Conservation (phyloP, 345 rosid species). For the Heritiera fomes region DNA sequence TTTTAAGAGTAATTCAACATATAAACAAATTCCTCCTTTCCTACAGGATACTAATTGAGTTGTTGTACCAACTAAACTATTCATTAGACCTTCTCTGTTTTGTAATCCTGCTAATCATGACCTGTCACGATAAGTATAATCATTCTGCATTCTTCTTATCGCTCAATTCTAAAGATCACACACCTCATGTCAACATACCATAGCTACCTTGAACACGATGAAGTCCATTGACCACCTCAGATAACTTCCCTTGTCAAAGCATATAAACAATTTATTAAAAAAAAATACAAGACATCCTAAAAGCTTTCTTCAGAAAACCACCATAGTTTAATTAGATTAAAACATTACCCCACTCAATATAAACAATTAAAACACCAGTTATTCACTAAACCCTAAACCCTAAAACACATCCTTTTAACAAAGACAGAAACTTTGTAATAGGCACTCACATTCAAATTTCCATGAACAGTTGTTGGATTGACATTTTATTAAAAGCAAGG, state of each 20-base stretch:
- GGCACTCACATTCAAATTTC: not conserved
- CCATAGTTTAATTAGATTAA: not conserved
- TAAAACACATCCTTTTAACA: not conserved
- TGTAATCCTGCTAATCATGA: not conserved
- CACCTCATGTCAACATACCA: not conserved
- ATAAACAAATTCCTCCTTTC: not conserved
- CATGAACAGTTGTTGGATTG: not conserved
- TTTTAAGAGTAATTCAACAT: not conserved
- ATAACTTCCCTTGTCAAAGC: not conserved
- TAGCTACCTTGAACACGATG: not conserved
- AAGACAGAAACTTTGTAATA: not conserved
- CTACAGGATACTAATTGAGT: not conserved
- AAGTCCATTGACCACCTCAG: not conserved
- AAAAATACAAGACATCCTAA: not conserved
- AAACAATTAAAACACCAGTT: too few relatives aligned
- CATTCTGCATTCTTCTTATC: not conserved
- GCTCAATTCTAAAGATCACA: not conserved
- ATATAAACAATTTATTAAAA: not conserved
- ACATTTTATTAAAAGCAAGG: not conserved
- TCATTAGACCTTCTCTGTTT: not conserved
- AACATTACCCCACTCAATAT: not conserved
- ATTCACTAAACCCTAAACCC: not conserved
- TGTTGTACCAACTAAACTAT: not conserved
- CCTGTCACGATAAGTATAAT: not conserved
- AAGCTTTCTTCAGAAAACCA: not conserved